Evolutionary conservation across 108 stramenopile species (phyloP).

Genomic region (Conticribra weissflogii): DNA sequence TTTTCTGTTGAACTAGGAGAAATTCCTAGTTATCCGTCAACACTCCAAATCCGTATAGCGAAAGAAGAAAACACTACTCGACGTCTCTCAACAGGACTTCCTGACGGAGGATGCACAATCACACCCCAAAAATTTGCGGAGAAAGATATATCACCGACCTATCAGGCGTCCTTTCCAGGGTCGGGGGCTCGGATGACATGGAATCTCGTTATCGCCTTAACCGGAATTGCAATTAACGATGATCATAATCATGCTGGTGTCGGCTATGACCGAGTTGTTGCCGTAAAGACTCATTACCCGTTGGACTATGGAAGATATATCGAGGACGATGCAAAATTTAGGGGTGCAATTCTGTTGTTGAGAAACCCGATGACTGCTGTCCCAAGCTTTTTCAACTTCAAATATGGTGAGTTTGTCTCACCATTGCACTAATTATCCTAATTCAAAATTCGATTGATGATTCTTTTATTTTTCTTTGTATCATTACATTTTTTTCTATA

Average conservation of each 20-base stretch:
- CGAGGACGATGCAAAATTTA: constrained; percentile 8
- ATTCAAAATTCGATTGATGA: no score
- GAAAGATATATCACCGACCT: constrained; percentile 8
- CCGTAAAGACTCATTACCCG: constrained; percentile 45
- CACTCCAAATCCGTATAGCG: no score
- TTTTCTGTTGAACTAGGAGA: neutral
- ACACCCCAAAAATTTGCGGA: neutral
- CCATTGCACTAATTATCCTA: no score
- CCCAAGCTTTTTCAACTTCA: constrained; percentile 33
- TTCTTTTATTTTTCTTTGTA: no score
- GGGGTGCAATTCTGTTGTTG: constrained; percentile 26
- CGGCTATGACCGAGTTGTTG: constrained; percentile 10
- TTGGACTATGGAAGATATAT: neutral
- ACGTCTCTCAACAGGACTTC: neutral
- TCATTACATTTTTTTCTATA: no score
- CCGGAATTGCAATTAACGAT: constrained; percentile 28
- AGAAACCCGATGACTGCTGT: constrained; percentile 34
- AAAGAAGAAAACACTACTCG: neutral
- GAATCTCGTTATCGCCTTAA: constrained; percentile 11
- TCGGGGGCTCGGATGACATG: constrained; percentile 34
- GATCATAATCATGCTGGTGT: constrained; percentile 4
- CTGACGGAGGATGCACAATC: neutral
- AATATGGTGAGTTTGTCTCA: constrained; percentile 15
- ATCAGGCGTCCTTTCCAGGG: constrained; percentile 37
- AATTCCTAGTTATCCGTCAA: no score